Conservation (phyloP, 306 rosid species). For the Canavalia ensiformis region DNA sequence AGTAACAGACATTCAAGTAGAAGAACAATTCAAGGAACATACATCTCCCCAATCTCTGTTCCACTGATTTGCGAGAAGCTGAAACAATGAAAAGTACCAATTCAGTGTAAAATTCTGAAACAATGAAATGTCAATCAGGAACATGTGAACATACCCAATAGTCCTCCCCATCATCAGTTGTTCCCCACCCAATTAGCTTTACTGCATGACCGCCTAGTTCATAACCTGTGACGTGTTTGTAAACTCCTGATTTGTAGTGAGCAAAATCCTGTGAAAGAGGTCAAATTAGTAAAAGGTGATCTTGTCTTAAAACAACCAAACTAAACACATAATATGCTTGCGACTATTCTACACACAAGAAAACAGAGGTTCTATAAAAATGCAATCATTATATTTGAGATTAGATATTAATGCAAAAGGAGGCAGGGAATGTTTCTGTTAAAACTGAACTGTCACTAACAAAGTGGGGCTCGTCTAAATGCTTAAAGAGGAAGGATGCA, state of each 20-base stretch:
- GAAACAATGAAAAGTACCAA: slow-evolving; percentile 51
- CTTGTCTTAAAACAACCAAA: not conserved
- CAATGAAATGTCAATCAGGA: slow-evolving; percentile 23
- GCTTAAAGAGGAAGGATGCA: slow-evolving; percentile 16
- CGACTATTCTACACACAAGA: slow-evolving; percentile 18
- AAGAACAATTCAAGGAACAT: slow-evolving; percentile 52
- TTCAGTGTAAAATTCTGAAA: slow-evolving; percentile 44
- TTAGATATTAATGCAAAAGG: not conserved
- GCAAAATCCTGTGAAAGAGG: slow-evolving; percentile 83
- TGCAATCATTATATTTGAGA: slow-evolving; percentile 10
- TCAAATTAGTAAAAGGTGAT: slow-evolving; percentile 34
- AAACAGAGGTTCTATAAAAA: not conserved
- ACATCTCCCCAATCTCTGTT: slow-evolving; percentile 96
- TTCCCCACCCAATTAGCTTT: slow-evolving; percentile 98
- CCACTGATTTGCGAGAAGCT: slow-evolving; percentile 99
- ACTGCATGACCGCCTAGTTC: slow-evolving; percentile 95
- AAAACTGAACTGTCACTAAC: slow-evolving; percentile 25
- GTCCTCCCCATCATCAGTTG: slow-evolving; percentile 79
- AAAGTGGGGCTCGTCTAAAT: slow-evolving; percentile 9
- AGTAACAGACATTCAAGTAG: slow-evolving; percentile 32
- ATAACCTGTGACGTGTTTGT: slow-evolving; percentile 81
- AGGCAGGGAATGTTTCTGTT: not conserved
- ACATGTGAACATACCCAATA: slow-evolving; percentile 77
- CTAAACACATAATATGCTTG: not conserved
- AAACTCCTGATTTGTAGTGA: slow-evolving; percentile 96